Percentiles rank a stretch among this genome's conserved stretches.
These are phyloP conservation scores for Amaranthus hypochondriacus DNA, from an alignment of 148 eudicot genomes.

Conservation along the genomic window DNA sequence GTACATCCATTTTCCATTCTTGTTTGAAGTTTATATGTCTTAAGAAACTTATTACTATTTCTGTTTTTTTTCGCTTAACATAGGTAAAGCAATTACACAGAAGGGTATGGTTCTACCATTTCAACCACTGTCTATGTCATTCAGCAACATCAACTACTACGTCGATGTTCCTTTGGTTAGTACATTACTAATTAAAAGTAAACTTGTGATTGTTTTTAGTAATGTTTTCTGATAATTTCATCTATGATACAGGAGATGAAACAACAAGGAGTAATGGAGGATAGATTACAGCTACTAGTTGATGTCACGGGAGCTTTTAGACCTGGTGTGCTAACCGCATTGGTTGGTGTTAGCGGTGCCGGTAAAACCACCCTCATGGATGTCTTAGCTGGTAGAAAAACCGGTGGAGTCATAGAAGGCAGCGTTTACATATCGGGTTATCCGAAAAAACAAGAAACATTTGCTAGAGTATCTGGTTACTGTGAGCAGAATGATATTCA, in stretches of 20 bases:
- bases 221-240: background rate
- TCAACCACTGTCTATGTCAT: conserved; percentile 93
- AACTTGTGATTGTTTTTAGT: background rate
- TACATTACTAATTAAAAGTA: conserved; percentile 1
- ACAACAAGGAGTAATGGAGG: conserved; percentile 82
- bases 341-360: conserved; percentile 98
- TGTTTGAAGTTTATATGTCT: conserved; percentile 1
- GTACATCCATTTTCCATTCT: conserved; percentile 9
- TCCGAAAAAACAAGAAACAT: conserved; percentile 94
- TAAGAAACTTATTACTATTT: conserved; percentile 14
- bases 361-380: conserved; percentile 99
- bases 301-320: conserved; percentile 91
- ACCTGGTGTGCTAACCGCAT: conserved; percentile 95
- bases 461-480: conserved; percentile 97
- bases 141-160: conserved; percentile 83
- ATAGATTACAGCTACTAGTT: conserved; percentile 68
- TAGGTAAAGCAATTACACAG: conserved; percentile 56
- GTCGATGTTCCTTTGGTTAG: conserved; percentile 92
- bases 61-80: conserved; percentile 4
- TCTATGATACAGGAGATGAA: conserved; percentile 72
- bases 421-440: conserved; percentile 73
- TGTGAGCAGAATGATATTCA: conserved; percentile 99
- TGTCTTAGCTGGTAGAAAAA: conserved; percentile 94
- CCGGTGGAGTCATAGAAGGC: conserved; percentile 93
- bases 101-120: conserved; percentile 98